Percentiles rank a stretch among this genome's conserved stretches.
These are phyloP conservation scores for Dunaliella sp. DNA, from an alignment of 139 green algal genomes.

Conservation along the genomic window DNA sequence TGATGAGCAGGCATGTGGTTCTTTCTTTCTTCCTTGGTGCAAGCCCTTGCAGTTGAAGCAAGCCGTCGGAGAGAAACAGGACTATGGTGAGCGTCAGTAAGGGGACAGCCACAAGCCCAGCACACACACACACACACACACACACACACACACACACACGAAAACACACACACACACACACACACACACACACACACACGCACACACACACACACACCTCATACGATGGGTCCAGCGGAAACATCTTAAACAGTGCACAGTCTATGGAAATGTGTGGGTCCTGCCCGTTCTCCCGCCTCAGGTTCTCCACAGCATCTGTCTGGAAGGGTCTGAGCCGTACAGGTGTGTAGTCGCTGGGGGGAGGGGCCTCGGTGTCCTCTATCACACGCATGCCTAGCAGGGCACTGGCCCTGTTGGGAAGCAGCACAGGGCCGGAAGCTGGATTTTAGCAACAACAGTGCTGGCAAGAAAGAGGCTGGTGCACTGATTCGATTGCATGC, in stretches of 20 bases:
- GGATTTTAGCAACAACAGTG: no score
- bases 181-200: background rate
- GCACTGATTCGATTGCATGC: no score
- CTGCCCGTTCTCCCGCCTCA: background rate
- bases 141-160: background rate
- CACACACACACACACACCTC: background rate
- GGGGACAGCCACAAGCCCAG: no score
- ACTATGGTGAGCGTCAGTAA: no score
- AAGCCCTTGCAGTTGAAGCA: no score
- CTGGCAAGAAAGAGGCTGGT: no score
- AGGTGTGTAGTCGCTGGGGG: background rate
- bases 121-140: background rate
- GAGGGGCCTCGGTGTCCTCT: background rate
- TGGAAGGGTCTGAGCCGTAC: background rate
- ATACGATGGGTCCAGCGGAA: background rate
- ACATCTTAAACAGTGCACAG: slow-evolving; percentile 32
- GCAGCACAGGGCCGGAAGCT: no score
- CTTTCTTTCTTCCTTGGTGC: no score
- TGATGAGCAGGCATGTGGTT: no score
- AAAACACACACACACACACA: background rate
- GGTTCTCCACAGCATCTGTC: background rate
- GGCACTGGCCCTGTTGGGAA: background rate
- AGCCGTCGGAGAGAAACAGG: no score
- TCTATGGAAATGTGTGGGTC: slow-evolving; percentile 20
- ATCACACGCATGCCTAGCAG: background rate